Conservation (phyloP, 2,329 filamentous ascomycete species). For the Fusarium sp. region DNA sequence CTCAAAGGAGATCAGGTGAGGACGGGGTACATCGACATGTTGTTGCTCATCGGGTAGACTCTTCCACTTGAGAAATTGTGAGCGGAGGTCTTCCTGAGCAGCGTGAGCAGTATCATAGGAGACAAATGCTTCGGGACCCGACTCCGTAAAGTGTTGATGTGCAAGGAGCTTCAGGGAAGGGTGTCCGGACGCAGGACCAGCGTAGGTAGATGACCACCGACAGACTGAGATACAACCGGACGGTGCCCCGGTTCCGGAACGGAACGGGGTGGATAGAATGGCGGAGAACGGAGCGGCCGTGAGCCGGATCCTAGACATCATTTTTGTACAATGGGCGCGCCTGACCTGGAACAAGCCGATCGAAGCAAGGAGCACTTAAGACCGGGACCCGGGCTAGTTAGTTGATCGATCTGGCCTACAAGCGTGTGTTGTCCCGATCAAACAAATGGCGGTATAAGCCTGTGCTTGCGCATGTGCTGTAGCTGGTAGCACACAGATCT, state of each 20-base stretch:
- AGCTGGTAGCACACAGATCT: slow-evolving; percentile 8
- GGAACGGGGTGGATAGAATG: slow-evolving; percentile 32
- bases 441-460: slow-evolving; percentile 4
- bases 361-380: neutral
- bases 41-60: slow-evolving; percentile 40
- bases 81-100: slow-evolving; percentile 54
- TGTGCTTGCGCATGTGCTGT: slow-evolving; percentile 3
- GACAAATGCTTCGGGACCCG: slow-evolving; percentile 43
- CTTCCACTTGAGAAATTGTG: slow-evolving; percentile 54
- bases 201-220: slow-evolving; percentile 27
- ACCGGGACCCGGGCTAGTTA: neutral
- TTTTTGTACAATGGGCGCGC: slow-evolving; percentile 9
- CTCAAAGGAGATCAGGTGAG: slow-evolving; percentile 85
- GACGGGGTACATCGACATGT: slow-evolving; percentile 63
- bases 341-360: neutral
- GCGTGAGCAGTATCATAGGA: slow-evolving; percentile 52
- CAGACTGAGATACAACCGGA: slow-evolving; percentile 3
- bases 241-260: slow-evolving; percentile 19
- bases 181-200: slow-evolving; percentile 6
- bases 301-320: slow-evolving; percentile 24
- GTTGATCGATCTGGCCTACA: slow-evolving; percentile 21
- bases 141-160: slow-evolving; percentile 50
- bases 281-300: slow-evolving; percentile 19
- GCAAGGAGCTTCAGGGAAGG: slow-evolving; percentile 48
- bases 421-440: slow-evolving; percentile 19